These are phyloP conservation scores for Aegilops sharonensis DNA, from an alignment of 176 grass and related monocot species.

Conservation along the genomic window DNA sequence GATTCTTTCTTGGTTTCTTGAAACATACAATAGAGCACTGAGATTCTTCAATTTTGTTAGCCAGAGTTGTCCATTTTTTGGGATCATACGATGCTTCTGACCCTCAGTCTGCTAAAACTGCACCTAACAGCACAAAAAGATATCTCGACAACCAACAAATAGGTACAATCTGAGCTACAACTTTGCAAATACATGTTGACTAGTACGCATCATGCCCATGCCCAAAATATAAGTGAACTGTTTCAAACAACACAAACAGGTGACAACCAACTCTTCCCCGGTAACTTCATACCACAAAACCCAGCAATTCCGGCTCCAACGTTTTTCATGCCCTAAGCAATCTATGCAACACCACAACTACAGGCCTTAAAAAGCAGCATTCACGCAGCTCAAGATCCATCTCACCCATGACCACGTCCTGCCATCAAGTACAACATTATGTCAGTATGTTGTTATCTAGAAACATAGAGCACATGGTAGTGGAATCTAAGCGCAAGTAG, in stretches of 20 bases:
- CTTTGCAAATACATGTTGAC: neutral
- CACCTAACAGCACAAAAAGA: neutral
- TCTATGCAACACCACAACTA: slow-evolving; percentile 44
- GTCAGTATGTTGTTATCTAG: neutral
- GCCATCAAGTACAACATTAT: slow-evolving; percentile 7
- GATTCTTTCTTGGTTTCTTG: too few species aligned
- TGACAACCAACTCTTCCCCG: too few species aligned
- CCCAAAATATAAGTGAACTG: neutral
- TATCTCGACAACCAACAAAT: neutral
- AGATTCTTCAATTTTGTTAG: too few species aligned
- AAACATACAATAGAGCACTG: too few species aligned
- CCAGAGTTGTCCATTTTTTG: too few species aligned
- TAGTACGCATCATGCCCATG: neutral
- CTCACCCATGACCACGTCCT: slow-evolving; percentile 80
- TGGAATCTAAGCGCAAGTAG: neutral
- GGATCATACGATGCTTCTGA: too few species aligned
- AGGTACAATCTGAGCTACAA: neutral
- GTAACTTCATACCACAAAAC: neutral
- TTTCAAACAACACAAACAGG: neutral
- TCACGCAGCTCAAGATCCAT: neutral
- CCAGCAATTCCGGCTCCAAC: slow-evolving; percentile 22
- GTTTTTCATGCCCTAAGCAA: slow-evolving; percentile 46
- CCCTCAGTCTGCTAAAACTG: neutral
- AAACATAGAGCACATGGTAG: neutral
- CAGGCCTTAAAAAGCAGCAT: slow-evolving; percentile 58